Evolutionary conservation across 176 grass and related monocot species (phyloP).

Genomic region (Avena sativa): DNA sequence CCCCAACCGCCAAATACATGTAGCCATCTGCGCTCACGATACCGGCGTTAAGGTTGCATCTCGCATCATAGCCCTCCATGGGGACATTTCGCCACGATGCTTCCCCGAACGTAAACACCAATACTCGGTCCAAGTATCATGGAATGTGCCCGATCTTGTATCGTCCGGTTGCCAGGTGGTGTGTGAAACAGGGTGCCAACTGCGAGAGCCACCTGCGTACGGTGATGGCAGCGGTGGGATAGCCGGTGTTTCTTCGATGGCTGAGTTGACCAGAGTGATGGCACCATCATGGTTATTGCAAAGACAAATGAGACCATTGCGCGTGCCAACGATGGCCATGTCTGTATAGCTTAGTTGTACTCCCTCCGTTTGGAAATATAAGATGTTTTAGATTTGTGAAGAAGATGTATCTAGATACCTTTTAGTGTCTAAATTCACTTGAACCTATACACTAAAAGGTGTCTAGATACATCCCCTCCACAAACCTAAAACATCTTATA

Average conservation of each 20-base stretch:
- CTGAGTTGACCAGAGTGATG: not conserved
- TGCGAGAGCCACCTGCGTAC: not conserved
- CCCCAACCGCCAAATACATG: not conserved
- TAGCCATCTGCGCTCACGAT: not conserved
- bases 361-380: no score
- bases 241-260: not conserved
- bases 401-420: no score
- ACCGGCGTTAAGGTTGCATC: not conserved
- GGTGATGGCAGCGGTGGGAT: not conserved
- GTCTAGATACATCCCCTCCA: no score
- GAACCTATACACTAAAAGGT: no score
- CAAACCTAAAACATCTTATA: no score
- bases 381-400: no score
- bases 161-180: not conserved
- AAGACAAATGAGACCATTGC: no score
- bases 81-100: not conserved
- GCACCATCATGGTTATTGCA: not conserved
- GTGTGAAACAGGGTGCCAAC: not conserved
- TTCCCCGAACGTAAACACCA: not conserved
- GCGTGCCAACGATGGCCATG: not conserved
- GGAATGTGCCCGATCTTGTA: not conserved
- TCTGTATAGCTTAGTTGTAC: no score
- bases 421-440: no score
- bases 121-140: not conserved
- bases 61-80: not conserved